Conservation (phyloP, 2,329 filamentous ascomycete species). For the Juglanconis sp. region DNA sequence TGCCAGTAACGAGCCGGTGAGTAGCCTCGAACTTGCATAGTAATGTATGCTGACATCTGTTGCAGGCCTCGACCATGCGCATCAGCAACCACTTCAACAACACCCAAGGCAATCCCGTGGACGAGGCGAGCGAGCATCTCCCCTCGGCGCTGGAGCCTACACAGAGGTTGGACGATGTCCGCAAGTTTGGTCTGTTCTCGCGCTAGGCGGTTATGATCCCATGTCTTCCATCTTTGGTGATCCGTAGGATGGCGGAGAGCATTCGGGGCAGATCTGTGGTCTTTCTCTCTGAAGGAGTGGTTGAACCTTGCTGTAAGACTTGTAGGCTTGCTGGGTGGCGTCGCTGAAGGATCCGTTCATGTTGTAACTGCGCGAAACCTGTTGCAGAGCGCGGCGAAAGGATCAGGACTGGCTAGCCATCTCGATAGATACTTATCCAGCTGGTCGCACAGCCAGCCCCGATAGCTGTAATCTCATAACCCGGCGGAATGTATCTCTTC, state of each 20-base stretch:
- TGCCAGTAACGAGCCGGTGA: conserved; percentile 61
- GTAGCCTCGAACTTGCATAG: conserved; percentile 23
- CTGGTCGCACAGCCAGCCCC: conserved; percentile 90
- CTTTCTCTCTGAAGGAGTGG: neutral
- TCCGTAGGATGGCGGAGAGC: neutral
- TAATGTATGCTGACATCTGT: neutral
- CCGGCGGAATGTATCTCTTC: conserved; percentile 49
- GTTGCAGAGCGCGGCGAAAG: neutral
- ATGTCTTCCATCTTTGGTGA: neutral
- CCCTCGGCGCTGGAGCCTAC: conserved; percentile 61
- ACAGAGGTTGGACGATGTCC: conserved; percentile 68
- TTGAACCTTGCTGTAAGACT: neutral
- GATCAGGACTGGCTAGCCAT: conserved; percentile 20
- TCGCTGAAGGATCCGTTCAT: neutral
- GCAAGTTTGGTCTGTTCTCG: conserved; percentile 36
- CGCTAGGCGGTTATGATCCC: neutral
- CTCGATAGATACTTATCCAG: conserved; percentile 62
- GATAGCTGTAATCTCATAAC: conserved; percentile 54
- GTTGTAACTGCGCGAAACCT: neutral
- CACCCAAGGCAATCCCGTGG: neutral
- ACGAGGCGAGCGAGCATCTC: conserved; percentile 11
- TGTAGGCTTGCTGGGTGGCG: neutral
- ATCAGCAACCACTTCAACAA: conserved; percentile 23
- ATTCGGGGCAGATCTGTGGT: neutral
- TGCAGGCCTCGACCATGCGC: conserved; percentile 34